Evolutionary conservation across 1,284 basidiomycete genomes (phyloP), one percentile per base, ranked within the genome.

Genomic region (Polyporus tsugae): DNA sequence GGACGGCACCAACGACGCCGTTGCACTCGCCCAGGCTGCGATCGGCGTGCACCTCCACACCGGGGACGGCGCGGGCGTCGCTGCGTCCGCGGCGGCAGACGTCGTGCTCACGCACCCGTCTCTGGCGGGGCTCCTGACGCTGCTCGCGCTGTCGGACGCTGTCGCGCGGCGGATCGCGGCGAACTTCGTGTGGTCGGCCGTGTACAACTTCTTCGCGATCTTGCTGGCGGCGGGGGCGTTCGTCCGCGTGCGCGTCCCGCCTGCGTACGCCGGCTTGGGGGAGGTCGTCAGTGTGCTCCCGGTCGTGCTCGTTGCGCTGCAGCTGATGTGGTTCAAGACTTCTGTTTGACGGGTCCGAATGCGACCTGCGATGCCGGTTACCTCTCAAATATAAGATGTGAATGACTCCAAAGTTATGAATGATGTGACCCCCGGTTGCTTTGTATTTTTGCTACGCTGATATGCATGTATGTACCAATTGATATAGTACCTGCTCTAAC

Each of bases 1-100:
- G 6, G 86, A 88, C 73, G 86, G 86, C 10, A 82, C 85, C 41
- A 88, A 88, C 76, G 87, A 88, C 75, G 80, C 83, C 9, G 81
- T 85, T 10, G 87, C 87, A 5, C 82, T 88, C 46, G 82, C 86
- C 0, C 83, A 84, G 60, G 86, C 87, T 0, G 85, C 87, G 69
- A 80, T 87, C 11, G 83, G 82, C 11, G 78, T 86, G 15, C 82
- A 84, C 41, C 78, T 87, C 76, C 81, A 83, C 33, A 78, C 80
- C 6, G 85, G 84, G 6, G 83, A 83, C 33, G 72, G 72, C 17
- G 74, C 75, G 5, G 76, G 74, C n/a, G 70, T 77, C 38, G 80
- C 82, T 9, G 83, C 84, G 1, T 78, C 84, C 10, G 78, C 81
- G n/a, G 81, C 84, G 11, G 83, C 83, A 41, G 84, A 86, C 71